Percentiles rank a stretch among this genome's conserved stretches.
Evolutionary conservation across 805 yeast species (phyloP).

Genomic region (Kazachstania taianensis): DNA sequence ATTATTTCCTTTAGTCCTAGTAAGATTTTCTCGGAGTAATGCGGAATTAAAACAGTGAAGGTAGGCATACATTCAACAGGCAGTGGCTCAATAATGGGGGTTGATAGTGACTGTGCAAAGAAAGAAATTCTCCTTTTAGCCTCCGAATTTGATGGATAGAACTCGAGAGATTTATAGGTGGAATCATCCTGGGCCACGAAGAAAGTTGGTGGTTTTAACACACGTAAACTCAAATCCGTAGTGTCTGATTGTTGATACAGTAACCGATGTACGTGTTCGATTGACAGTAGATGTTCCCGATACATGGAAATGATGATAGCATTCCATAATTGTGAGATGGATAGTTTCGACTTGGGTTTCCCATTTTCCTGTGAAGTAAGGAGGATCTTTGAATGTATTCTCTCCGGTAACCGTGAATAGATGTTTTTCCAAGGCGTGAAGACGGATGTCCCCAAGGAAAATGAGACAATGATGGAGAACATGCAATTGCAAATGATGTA

Average conservation of each 20-base stretch:
- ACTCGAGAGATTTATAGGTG: conserved; percentile 41
- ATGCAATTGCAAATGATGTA: conserved; percentile 70
- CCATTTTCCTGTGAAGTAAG: conserved; percentile 39
- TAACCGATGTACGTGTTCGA: conserved; percentile 61
- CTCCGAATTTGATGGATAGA: conserved; percentile 55
- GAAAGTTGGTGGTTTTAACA: conserved; percentile 61
- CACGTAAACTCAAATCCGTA: conserved; percentile 29
- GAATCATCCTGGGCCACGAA: conserved; percentile 79
- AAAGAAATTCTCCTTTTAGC: conserved; percentile 78
- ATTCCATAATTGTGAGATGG: conserved; percentile 72
- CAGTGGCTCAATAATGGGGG: conserved; percentile 69
- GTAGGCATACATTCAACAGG: conserved; percentile 65
- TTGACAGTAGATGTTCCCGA: conserved; percentile 64
- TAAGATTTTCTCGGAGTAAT: conserved; percentile 73
- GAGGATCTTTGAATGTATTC: conserved; percentile 63
- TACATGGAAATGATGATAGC: conserved; percentile 76
- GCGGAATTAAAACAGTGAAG: conserved; percentile 78
- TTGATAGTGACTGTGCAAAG: conserved; percentile 82
- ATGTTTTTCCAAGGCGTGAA: conserved; percentile 87
- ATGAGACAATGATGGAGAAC: conserved; percentile 61
- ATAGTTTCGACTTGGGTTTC: conserved; percentile 40
- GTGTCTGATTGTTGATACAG: conserved; percentile 43
- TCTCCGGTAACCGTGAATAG: conserved; percentile 63
- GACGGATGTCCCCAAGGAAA: conserved; percentile 67
- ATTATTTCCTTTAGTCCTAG: conserved; percentile 70